Percentiles rank a stretch among this genome's conserved stretches.
Evolutionary conservation across 345 rosid genomes (phyloP).

Genomic region (Eucalyptus marginata): DNA sequence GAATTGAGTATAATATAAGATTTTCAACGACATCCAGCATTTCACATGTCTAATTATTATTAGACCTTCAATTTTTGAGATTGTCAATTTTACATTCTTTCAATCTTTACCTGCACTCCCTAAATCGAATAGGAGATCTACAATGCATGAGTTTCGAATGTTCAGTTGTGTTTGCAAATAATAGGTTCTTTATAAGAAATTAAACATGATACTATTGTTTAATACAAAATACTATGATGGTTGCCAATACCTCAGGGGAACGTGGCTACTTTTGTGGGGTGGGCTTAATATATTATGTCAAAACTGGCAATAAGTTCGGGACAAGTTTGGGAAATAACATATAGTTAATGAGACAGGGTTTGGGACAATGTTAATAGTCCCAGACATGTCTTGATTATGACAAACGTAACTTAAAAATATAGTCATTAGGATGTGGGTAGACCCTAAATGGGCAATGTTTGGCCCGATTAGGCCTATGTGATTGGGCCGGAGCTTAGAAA

Average conservation of each 20-base stretch:
- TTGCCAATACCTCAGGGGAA: background rate
- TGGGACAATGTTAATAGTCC: background rate
- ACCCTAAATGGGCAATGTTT: too few relatives aligned
- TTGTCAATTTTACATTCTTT: background rate
- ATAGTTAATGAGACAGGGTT: background rate
- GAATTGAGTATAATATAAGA: background rate
- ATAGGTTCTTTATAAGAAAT: background rate
- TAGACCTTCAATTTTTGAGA: background rate
- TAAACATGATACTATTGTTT: background rate
- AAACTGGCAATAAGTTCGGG: too few relatives aligned
- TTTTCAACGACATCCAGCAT: background rate
- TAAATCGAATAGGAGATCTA: background rate
- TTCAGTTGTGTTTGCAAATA: background rate
- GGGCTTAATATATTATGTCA: background rate
- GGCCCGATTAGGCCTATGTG: background rate
- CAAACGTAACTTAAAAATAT: background rate
- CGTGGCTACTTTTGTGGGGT: background rate
- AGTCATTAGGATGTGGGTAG: background rate
- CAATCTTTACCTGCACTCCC: background rate
- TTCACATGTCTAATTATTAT: background rate
- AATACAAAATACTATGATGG: background rate
- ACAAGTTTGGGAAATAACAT: background rate
- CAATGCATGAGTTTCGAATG: background rate
- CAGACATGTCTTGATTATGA: accelerated
- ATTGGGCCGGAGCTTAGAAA: background rate